Conservation (phyloP, 1,139 yeast genomes). For the Yamadazyma sp. region DNA sequence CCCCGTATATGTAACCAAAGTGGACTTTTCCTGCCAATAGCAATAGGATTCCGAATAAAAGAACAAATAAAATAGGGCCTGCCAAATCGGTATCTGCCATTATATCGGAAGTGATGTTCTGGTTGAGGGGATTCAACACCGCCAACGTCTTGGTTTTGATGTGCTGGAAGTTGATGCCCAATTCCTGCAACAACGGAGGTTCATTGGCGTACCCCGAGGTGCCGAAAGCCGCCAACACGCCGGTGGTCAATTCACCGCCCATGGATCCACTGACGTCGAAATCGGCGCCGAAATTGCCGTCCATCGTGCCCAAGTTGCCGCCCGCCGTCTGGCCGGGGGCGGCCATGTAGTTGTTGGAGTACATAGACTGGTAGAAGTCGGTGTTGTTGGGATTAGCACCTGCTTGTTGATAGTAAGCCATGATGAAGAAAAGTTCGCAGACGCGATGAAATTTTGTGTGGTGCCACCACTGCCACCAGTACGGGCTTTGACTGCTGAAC, state of each 20-base stretch:
- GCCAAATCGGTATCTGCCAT: conserved; percentile 92
- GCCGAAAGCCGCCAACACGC: conserved; percentile 88
- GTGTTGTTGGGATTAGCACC: conserved; percentile 36
- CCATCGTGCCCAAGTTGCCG: conserved; percentile 34
- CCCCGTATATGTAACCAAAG: conserved; percentile 96
- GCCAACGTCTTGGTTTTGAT: conserved; percentile 83
- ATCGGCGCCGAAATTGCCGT: conserved; percentile 37
- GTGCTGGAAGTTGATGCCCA: conserved; percentile 90
- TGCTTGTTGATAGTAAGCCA: conserved; percentile 44
- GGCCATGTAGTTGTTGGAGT: conserved; percentile 26
- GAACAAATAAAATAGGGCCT: conserved; percentile 89
- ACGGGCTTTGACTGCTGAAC: too few relatives aligned
- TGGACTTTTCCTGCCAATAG: conserved; percentile 89
- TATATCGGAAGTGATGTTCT: conserved; percentile 63
- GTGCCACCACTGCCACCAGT: too few relatives aligned
- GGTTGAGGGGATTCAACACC: conserved; percentile 75
- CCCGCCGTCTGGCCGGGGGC: conserved; percentile 10
- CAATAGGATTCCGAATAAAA: conserved; percentile 82
- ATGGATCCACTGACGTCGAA: conserved; percentile 48
- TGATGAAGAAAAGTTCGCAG: conserved; percentile 12
- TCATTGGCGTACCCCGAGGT: conserved; percentile 93
- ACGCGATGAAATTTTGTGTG: too few relatives aligned
- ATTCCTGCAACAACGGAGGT: conserved; percentile 86
- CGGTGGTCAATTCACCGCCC: conserved; percentile 66
- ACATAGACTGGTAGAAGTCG: conserved; percentile 48